Conservation (phyloP, 169 alveolate species). For the Plasmodium cynomolgi region DNA sequence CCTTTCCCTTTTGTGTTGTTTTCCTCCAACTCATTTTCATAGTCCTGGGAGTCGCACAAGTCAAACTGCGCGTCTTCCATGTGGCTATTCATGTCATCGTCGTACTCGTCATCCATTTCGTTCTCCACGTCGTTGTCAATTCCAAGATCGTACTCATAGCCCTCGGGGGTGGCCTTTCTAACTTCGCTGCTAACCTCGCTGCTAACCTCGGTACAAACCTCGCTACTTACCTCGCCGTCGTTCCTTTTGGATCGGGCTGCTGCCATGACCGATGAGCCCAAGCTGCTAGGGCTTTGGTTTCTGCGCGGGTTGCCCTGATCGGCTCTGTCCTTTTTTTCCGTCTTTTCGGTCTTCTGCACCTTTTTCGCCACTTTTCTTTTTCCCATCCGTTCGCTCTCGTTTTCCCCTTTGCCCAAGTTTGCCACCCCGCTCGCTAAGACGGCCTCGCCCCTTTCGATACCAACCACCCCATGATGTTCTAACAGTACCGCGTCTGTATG, state of each 20-base stretch:
- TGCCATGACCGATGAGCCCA: background rate
- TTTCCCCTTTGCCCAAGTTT: background rate
- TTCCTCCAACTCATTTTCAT: constrained; percentile 4
- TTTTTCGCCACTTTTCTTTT: background rate
- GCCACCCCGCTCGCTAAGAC: background rate
- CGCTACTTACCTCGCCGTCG: background rate
- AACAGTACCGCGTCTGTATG: background rate
- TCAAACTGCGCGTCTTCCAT: background rate
- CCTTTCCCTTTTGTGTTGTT: background rate
- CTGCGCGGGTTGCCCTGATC: background rate
- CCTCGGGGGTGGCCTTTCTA: background rate
- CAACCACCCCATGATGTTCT: background rate
- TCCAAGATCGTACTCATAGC: background rate
- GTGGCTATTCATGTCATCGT: constrained; percentile 1
- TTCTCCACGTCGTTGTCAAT: background rate
- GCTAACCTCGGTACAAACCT: background rate
- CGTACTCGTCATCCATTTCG: background rate
- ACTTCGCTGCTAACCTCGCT: background rate
- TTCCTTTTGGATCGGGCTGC: background rate
- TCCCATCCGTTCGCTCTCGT: background rate
- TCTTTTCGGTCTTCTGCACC: background rate
- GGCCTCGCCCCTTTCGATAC: background rate
- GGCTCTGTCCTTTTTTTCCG: background rate
- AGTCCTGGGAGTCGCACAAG: background rate
- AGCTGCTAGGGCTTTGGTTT: background rate